Evolutionary conservation across 192 early-diverging fungal genomes (phyloP).

Genomic region (Backusella sp.): DNA sequence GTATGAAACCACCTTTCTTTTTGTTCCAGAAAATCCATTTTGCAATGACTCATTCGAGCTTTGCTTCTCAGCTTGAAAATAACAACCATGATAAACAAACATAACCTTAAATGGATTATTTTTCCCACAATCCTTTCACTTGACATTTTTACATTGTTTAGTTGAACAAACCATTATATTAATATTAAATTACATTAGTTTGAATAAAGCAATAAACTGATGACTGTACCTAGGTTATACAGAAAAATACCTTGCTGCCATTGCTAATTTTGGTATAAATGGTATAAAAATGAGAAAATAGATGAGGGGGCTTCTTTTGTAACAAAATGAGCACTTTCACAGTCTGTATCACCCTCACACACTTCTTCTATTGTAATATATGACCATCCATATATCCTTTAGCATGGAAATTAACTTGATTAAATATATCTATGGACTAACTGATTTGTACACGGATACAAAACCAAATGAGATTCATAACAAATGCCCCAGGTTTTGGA

Average conservation of each 20-base stretch:
- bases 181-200: neutral
- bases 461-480: neutral
- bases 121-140: neutral
- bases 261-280: neutral
- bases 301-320: neutral
- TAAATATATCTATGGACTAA: neutral
- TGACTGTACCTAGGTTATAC: slow-evolving; percentile 1
- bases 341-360: neutral
- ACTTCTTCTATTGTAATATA: neutral
- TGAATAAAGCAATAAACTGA: neutral
- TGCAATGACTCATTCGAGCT: neutral
- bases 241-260: neutral
- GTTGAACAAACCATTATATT: neutral
- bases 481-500: neutral
- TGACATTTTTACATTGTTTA: neutral
- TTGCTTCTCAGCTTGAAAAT: neutral
- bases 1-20: neutral
- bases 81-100: neutral
- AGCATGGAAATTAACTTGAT: neutral
- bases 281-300: neutral
- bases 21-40: neutral
- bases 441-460: neutral
- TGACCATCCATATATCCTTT: neutral
- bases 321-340: neutral
- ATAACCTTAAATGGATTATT: neutral